Evolutionary conservation across 2,329 filamentous ascomycete genomes (phyloP).

Genomic region (Aspergillus jensenii): DNA sequence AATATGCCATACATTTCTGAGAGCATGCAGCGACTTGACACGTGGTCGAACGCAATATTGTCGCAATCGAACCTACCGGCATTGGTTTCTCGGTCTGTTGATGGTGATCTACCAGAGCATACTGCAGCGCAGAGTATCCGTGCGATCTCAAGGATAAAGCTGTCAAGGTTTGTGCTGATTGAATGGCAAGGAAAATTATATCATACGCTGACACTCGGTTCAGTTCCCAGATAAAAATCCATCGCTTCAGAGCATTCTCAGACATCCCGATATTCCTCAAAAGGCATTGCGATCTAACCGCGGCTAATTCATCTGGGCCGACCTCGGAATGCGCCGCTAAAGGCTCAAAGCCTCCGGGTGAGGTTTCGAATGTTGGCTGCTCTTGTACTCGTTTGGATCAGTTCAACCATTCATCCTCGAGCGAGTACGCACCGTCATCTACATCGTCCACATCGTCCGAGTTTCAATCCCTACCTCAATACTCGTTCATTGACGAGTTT

Average conservation of each 20-base stretch:
- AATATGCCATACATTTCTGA: slow-evolving; percentile 41
- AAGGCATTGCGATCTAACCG: slow-evolving; percentile 45
- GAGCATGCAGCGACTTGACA: slow-evolving; percentile 43
- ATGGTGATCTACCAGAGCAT: slow-evolving; percentile 32
- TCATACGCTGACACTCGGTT: slow-evolving; percentile 8
- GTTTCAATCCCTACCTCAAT: slow-evolving; percentile 28
- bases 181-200: not conserved
- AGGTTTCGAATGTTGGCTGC: slow-evolving; percentile 32
- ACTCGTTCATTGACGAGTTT: slow-evolving; percentile 34
- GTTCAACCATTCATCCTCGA: slow-evolving; percentile 28
- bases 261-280: slow-evolving; percentile 49
- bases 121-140: slow-evolving; percentile 41
- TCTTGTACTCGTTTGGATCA: slow-evolving; percentile 31
- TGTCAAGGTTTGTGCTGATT: slow-evolving; percentile 37
- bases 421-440: slow-evolving; percentile 35
- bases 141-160: slow-evolving; percentile 44
- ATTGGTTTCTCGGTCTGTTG: slow-evolving; percentile 22
- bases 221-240: slow-evolving; percentile 47
- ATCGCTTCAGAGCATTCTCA: slow-evolving; percentile 48
- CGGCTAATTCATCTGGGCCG: slow-evolving; percentile 24
- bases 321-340: slow-evolving; percentile 5
- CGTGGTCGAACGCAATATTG: slow-evolving; percentile 39
- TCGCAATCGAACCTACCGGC: slow-evolving; percentile 34
- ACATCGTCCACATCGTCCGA: slow-evolving; percentile 34
- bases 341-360: slow-evolving; percentile 16